Evolutionary conservation across 768 basidiomycete species (phyloP).

Genomic region (Lactarius indigo): DNA sequence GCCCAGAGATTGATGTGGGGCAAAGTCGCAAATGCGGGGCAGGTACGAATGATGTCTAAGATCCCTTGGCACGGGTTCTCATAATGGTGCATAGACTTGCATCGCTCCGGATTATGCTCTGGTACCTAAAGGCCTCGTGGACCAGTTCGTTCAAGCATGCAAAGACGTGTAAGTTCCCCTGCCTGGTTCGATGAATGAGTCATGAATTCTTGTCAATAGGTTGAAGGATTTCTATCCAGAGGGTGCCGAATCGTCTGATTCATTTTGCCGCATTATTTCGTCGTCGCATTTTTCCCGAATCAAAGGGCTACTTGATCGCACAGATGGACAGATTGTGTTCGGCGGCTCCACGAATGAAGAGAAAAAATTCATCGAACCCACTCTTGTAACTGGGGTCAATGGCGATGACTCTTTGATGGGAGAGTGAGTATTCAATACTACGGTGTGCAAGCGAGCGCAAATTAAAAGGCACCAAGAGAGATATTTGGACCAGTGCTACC

Average conservation of each 20-base stretch:
- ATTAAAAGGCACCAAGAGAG: constrained; percentile 46
- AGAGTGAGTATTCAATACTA: constrained; percentile 47
- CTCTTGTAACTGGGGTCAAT: constrained; percentile 61
- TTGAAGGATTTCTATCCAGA: constrained; percentile 54
- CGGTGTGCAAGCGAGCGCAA: background rate
- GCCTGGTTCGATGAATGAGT: background rate
- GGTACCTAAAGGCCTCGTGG: constrained; percentile 40
- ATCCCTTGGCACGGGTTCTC: background rate
- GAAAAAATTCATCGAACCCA: constrained; percentile 64
- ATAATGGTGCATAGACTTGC: constrained; percentile 50
- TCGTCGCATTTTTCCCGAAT: constrained; percentile 53
- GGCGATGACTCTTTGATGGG: constrained; percentile 70
- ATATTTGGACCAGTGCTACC: constrained; percentile 83
- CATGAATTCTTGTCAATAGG: constrained; percentile 31
- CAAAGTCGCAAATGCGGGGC: constrained; percentile 67
- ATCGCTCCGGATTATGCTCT: constrained; percentile 57
- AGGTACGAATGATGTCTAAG: constrained; percentile 27
- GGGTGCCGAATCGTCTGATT: constrained; percentile 41
- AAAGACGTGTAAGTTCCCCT: constrained; percentile 38
- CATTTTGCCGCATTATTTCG: constrained; percentile 52
- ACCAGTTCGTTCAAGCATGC: constrained; percentile 39
- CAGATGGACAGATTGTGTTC: constrained; percentile 59
- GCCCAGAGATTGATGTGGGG: constrained; percentile 81
- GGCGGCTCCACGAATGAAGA: constrained; percentile 61
- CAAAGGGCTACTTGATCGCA: constrained; percentile 56